phyloP scores from a whole-genome alignment of 306 rosid species.

The Quercus alba region DNA sequence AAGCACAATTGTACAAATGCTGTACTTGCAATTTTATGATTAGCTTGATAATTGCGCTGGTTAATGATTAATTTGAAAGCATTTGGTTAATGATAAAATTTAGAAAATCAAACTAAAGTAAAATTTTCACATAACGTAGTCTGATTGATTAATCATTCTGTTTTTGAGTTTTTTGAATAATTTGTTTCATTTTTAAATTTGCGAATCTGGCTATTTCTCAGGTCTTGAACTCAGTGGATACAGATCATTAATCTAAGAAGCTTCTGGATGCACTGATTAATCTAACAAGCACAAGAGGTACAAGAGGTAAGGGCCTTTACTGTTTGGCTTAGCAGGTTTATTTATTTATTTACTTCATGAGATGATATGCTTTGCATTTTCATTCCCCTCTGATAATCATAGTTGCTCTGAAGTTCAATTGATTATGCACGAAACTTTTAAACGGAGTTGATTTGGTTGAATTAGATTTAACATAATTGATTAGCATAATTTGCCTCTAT shows the following conservation, averaged over 20 bases:
- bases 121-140: neutral
- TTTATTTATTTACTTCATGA: neutral
- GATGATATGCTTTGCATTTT: neutral
- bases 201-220: conserved; percentile 20
- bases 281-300: conserved; percentile 2
- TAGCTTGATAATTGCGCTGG: neutral
- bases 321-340: neutral
- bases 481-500: neutral
- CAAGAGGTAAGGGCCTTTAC: conserved; percentile 18
- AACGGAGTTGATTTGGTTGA: conserved; percentile 11
- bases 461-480: neutral
- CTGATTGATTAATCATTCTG: neutral
- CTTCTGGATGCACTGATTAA: conserved; percentile 45
- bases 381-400: neutral
- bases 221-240: conserved; percentile 27
- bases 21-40: neutral
- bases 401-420: neutral
- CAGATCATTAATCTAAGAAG: conserved; percentile 46
- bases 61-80: neutral
- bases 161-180: neutral
- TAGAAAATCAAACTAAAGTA: neutral
- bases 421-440: neutral
- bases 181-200: conserved; percentile 18
- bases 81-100: neutral
- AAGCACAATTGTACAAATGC: neutral